These are phyloP conservation scores for Amanita subjunquillea DNA, from an alignment of 768 basidiomycete species.

Conservation along the genomic window DNA sequence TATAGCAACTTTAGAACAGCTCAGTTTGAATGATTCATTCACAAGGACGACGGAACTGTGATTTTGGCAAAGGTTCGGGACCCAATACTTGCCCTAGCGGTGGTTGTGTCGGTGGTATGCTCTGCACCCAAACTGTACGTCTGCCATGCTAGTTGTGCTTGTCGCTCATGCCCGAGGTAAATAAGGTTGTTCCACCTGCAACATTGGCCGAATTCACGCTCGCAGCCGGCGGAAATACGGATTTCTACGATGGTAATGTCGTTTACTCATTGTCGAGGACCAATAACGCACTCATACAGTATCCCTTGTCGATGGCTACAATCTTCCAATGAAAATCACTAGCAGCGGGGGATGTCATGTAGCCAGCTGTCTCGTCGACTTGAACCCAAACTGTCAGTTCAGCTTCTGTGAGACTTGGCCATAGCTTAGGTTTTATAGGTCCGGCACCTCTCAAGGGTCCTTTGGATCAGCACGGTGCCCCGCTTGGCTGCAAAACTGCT, in stretches of 20 bases:
- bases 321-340: slow-evolving; percentile 36
- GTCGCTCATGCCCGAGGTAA: slow-evolving; percentile 21
- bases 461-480: slow-evolving; percentile 37
- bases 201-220: slow-evolving; percentile 62
- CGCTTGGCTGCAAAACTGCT: slow-evolving; percentile 53
- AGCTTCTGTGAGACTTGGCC: neutral
- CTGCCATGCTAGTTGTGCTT: too few relatives aligned
- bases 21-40: too few relatives aligned
- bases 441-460: slow-evolving; percentile 43
- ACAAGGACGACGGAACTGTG: too few relatives aligned
- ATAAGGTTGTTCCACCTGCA: slow-evolving; percentile 54
- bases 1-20: too few relatives aligned
- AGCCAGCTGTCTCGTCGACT: slow-evolving; percentile 20
- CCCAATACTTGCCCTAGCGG: too few relatives aligned
- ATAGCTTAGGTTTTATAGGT: slow-evolving; percentile 19
- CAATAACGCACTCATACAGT: slow-evolving; percentile 22
- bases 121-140: neutral
- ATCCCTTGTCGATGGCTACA: slow-evolving; percentile 58
- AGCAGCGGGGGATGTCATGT: slow-evolving; percentile 39
- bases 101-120: too few relatives aligned
- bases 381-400: slow-evolving; percentile 41
- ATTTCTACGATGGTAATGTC: slow-evolving; percentile 49
- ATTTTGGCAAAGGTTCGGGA: too few relatives aligned
- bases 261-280: neutral
- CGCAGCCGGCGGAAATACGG: slow-evolving; percentile 22